phyloP scores from a whole-genome alignment of 2,329 filamentous ascomycete genomes.

The Chaetomiaceae sp. region DNA sequence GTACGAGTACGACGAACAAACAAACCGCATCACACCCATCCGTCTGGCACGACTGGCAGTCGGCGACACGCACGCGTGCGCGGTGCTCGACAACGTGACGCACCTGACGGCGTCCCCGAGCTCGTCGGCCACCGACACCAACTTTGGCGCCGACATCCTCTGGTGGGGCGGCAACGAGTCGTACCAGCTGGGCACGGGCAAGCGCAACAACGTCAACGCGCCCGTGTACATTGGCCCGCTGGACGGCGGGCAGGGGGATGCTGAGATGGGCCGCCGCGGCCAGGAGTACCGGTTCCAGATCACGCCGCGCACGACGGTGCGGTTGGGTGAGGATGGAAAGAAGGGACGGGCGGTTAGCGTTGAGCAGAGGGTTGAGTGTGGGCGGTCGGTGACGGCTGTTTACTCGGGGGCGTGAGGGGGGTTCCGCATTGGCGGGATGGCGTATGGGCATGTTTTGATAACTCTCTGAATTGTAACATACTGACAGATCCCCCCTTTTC shows the following conservation, averaged over 20 bases:
- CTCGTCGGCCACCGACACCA: slow-evolving; percentile 60
- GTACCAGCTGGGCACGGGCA: slow-evolving; percentile 89
- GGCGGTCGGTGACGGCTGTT: slow-evolving; percentile 73
- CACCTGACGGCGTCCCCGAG: slow-evolving; percentile 51
- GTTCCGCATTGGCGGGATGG: neutral
- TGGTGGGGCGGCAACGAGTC: slow-evolving; percentile 96
- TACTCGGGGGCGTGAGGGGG: slow-evolving; percentile 60
- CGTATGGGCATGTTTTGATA: neutral
- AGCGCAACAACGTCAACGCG: slow-evolving; percentile 69
- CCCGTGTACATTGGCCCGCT: slow-evolving; percentile 77
- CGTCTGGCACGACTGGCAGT: slow-evolving; percentile 67
- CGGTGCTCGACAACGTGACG: slow-evolving; percentile 77
- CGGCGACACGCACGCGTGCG: slow-evolving; percentile 75
- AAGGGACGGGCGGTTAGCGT: slow-evolving; percentile 66
- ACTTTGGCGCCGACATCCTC: slow-evolving; percentile 83
- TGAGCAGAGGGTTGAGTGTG: slow-evolving; percentile 86
- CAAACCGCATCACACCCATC: slow-evolving; percentile 67
- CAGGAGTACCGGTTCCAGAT: slow-evolving; percentile 75
- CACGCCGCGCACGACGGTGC: slow-evolving; percentile 68
- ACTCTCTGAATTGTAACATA: slow-evolving; percentile 2
- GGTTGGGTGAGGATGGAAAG: slow-evolving; percentile 52
- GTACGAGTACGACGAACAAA: slow-evolving; percentile 78
- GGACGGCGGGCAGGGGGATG: slow-evolving; percentile 56
- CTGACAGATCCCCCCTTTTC: neutral
- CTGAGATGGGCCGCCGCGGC: slow-evolving; percentile 51